Percentiles rank a stretch among this genome's conserved stretches.
These are phyloP conservation scores for Trametes punicea DNA, from an alignment of 768 basidiomycete genomes.

Conservation along the genomic window DNA sequence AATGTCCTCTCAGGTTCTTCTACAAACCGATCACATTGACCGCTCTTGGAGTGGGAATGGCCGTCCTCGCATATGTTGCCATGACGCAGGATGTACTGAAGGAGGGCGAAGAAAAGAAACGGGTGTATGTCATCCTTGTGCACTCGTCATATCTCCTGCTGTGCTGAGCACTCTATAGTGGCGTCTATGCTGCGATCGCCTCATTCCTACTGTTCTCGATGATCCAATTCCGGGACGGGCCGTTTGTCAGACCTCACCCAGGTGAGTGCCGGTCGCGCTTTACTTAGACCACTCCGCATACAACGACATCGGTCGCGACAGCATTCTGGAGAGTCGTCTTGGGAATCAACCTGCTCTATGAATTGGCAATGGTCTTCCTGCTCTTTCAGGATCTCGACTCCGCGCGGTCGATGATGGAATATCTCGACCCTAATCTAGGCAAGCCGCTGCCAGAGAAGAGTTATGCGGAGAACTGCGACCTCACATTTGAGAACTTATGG, in stretches of 20 bases:
- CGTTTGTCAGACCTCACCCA: conserved; percentile 85
- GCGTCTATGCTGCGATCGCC: conserved; percentile 69
- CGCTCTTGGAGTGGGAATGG: conserved; percentile 61
- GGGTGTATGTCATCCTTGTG: conserved; percentile 53
- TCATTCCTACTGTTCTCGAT: conserved; percentile 80
- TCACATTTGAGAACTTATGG: conserved; percentile 65
- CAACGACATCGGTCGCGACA: conserved; percentile 8
- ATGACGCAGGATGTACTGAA: conserved; percentile 81
- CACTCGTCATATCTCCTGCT: neutral
- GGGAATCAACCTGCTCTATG: conserved; percentile 80
- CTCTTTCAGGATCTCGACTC: conserved; percentile 82
- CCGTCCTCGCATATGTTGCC: conserved; percentile 74
- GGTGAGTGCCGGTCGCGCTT: conserved; percentile 16
- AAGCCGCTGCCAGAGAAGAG: conserved; percentile 78
- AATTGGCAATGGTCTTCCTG: conserved; percentile 77
- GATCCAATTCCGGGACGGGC: conserved; percentile 88
- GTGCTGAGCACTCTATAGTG: conserved; percentile 40
- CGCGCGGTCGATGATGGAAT: conserved; percentile 74
- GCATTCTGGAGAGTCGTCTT: conserved; percentile 81
- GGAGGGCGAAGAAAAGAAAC: conserved; percentile 77
- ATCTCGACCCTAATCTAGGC: conserved; percentile 70
- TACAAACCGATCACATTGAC: conserved; percentile 82
- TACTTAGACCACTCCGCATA: neutral
- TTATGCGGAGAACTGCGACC: conserved; percentile 77
- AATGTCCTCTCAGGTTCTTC: conserved; percentile 57